Evolutionary conservation across 2,329 filamentous ascomycete species (phyloP).

Genomic region (Arachnomyces sp.): DNA sequence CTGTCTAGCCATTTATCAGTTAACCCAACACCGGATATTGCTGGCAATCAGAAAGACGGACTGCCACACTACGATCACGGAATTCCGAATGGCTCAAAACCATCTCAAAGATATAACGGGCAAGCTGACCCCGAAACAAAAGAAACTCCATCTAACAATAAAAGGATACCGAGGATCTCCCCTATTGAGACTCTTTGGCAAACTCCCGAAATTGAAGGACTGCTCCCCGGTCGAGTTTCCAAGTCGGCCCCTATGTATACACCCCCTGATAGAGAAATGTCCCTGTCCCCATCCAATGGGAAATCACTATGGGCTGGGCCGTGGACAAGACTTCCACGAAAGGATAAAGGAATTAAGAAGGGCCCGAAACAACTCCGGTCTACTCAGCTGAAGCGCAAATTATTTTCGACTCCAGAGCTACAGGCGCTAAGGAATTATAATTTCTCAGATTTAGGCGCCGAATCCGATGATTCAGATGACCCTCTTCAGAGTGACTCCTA

Average conservation of each 20-base stretch:
- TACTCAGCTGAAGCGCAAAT: conserved; percentile 17
- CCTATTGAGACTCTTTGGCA: conserved; percentile 22
- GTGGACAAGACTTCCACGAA: conserved; percentile 18
- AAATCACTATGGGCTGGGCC: conserved; percentile 33
- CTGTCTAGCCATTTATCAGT: no score
- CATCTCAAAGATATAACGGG: background rate
- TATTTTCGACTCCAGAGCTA: conserved; percentile 22
- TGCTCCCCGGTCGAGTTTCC: conserved; percentile 2
- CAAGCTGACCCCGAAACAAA: background rate
- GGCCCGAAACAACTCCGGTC: conserved; percentile 9
- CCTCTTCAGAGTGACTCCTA: conserved; percentile 30
- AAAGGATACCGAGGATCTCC: conserved; percentile 7
- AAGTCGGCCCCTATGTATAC: conserved; percentile 3
- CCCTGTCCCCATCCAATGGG: conserved; percentile 27
- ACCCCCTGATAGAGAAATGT: conserved; percentile 11
- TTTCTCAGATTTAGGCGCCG: conserved; percentile 26
- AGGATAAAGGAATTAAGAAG: conserved; percentile 15
- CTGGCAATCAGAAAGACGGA: no score
- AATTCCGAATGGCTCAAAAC: background rate
- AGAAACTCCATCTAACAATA: background rate
- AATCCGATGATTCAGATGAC: conserved; percentile 33
- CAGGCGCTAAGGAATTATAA: conserved; percentile 24
- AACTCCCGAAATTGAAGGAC: conserved; percentile 22
- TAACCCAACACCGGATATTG: no score
- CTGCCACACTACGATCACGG: no score